Evolutionary conservation across 1,284 basidiomycete species (phyloP), one percentile per base, ranked within the genome.

Genomic region (Pulveroboletus ridleyi): DNA sequence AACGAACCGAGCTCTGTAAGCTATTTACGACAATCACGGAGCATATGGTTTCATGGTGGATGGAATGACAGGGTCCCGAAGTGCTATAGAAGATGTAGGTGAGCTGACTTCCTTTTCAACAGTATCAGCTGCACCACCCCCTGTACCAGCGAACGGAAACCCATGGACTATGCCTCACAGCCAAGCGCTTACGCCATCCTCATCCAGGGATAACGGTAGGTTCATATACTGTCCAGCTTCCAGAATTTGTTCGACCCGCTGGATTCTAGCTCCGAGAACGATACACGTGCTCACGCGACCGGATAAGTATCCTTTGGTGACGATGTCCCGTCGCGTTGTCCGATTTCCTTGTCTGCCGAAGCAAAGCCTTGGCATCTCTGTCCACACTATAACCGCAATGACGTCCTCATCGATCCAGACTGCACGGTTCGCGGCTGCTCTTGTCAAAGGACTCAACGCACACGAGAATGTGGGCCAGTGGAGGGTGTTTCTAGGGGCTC

Each of bases 401-500:
- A 92, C 64, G 86, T 94, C 62, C 78, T 90, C 64, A 82, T 92
- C 69, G 86, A 89, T 70, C 84, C 88, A 23, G 88, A 89, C 66
- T 88, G 88, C 49, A 79, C 80, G 63, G 87, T 94, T 55, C 84
- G 89, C 67, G 92, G 89, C 81, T 14, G 90, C 90, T 2, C 80
- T 94, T 10, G 83, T 94, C 18, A 90, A 90, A 68, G 82, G 89
- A 22, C 79, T 94, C 52, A 94, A 92, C 0, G 85, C 88, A 55
- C 92, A 94, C 71, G 87, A 88, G 64, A 80, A 82, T 64, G 80
- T 81, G 68, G 86, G 87, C 85, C 71, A 69, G 83, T 73, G 18
- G 14, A 56, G 17, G 33, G 49, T 25, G 13, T 17, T 14, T 55
- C 39, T 29, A 46, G 25, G 22, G 9, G 58, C 62, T 70, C 54